These are phyloP conservation scores for Pleurotus djamor DNA, from an alignment of 768 basidiomycete genomes.

Conservation along the genomic window DNA sequence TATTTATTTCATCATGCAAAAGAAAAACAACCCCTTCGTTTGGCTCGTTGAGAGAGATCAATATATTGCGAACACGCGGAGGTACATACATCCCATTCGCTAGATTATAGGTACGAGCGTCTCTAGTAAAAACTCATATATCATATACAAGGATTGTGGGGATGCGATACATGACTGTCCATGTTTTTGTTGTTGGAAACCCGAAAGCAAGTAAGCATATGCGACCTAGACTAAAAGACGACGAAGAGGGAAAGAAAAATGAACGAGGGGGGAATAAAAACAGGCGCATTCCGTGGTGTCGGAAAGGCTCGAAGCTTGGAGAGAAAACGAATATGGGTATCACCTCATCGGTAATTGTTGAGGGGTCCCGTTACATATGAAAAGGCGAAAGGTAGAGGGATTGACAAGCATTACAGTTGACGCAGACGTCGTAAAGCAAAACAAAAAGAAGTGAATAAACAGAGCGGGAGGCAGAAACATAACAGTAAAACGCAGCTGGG, in stretches of 20 bases:
- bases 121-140: neutral
- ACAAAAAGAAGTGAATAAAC: slow-evolving; percentile 2
- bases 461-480: neutral
- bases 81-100: neutral
- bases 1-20: too few species aligned
- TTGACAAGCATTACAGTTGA: slow-evolving; percentile 2
- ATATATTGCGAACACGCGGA: neutral
- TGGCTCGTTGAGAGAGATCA: neutral
- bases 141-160: neutral
- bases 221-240: neutral
- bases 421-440: slow-evolving; percentile 2
- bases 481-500: slow-evolving; percentile 3
- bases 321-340: neutral
- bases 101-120: neutral
- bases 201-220: slow-evolving; percentile 3
- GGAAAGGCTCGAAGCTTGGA: neutral
- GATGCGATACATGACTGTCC: slow-evolving; percentile 3
- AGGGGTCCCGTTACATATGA: neutral
- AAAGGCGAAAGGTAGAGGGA: neutral
- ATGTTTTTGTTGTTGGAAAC: neutral
- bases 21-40: neutral
- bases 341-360: neutral
- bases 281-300: neutral
- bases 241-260: neutral
- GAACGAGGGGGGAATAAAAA: neutral